A percentile compares a stretch with the other conserved stretches of the same genome.
These are phyloP conservation scores for Thalia dealbata DNA, from an alignment of 176 grass and related monocot genomes.

Conservation along the genomic window DNA sequence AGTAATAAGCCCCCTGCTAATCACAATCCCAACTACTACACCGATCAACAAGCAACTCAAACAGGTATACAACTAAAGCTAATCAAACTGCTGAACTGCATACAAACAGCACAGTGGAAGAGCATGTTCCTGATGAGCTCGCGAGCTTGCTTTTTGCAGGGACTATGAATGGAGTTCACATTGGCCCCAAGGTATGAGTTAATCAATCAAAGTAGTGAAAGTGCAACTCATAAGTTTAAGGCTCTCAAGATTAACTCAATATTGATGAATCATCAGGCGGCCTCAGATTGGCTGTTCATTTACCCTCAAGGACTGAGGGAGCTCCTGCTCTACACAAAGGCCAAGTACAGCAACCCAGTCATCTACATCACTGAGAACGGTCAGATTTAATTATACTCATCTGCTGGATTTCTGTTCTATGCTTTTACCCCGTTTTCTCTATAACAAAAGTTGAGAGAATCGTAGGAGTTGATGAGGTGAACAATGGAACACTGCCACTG, in stretches of 20 bases:
- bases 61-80: neutral
- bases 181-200: neutral
- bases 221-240: too few species aligned
- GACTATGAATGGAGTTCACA: neutral
- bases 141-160: neutral
- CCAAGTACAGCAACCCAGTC: slow-evolving; percentile 12
- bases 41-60: slow-evolving; percentile 2
- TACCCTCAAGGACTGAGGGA: neutral
- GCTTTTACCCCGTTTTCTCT: too few species aligned
- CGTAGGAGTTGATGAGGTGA: neutral
- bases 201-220: too few species aligned
- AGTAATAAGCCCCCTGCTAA: neutral
- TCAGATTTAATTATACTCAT: neutral
- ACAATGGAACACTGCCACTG: neutral
- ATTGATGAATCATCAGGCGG: neutral
- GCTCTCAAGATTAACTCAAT: neutral
- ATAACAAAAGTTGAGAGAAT: too few species aligned
- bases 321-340: neutral
- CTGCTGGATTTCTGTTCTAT: too few species aligned
- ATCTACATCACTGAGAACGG: slow-evolving; percentile 4
- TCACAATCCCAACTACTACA: slow-evolving; percentile 1
- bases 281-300: slow-evolving; percentile 4
- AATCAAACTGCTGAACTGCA: too few species aligned
- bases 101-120: neutral
- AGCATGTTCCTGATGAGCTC: neutral